Base-by-base conservation (phyloP, 208 protist genomes). In the Trypanosoma cruzi region DNA sequence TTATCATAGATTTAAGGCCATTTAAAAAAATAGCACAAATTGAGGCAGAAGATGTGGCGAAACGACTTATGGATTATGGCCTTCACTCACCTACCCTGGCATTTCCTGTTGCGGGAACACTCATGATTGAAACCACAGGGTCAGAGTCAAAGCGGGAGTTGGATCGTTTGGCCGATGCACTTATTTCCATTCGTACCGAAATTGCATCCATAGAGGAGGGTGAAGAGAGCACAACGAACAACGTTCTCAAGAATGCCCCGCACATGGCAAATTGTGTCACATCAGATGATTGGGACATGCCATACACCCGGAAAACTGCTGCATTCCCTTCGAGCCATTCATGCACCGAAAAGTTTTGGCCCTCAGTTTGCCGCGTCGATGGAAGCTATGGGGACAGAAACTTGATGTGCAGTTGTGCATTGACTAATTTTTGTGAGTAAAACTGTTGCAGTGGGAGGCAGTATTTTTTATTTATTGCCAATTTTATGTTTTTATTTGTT, bases 81-180 rank as follows among this genome's bases (percentile, higher is more conserved):
- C 98, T 99, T 90, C 98, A 99, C 77, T 86, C 95, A 20, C 98
- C 98, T 10, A 99, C 98, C 10, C 97, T 99, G 84, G 89, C 92
- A 14, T 98, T 97, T 72, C 94, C 92, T 10, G 72, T 97, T 11
- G 65, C 72, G 20, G 92, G 91, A 53, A 98, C 98, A 3, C 88
- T 99, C 24, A 99, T 99, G 98, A 93, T 99, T 75, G 98, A 99
- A 88, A 98, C 98, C 7, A 99, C 98, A 0, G 98, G 99, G 79
- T 94, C 82, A 36, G 98, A 99, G 86, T 92, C 92, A 13, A 98
- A 97, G 73, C 50, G 37, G 14, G 97, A 98, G 69, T 75, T 99
- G 55, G 98, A 99, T 79, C 84, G 98, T 55, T 90, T 99, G 48
- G 87, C 82, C 31, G 97, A 99, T 57, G 98, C 98, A 28, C 71